These are phyloP conservation scores for Pythium aphanidermatum DNA, from an alignment of 352 stramenopile genomes.

Conservation along the genomic window DNA sequence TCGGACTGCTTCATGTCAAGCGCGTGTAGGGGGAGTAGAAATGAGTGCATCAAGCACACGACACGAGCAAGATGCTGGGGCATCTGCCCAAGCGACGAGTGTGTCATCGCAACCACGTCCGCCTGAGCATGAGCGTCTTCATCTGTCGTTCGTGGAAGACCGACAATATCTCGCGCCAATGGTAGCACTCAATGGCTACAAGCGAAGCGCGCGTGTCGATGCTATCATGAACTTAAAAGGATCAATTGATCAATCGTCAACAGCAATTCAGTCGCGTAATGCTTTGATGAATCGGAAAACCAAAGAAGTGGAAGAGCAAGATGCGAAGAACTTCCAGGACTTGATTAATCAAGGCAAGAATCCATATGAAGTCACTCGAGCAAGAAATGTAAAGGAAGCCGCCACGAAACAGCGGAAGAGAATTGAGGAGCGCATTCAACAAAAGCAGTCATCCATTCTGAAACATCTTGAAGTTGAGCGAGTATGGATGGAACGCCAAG, in stretches of 20 bases:
- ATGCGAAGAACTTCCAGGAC: constrained; percentile 38
- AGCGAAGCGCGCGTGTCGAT: constrained; percentile 33
- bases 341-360: constrained; percentile 67
- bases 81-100: not conserved
- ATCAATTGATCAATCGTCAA: constrained; percentile 40
- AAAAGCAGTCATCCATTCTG: constrained; percentile 47
- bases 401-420: constrained; percentile 27
- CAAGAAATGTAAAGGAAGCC: constrained; percentile 30
- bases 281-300: constrained; percentile 22
- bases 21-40: no score
- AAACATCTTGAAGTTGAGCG: constrained; percentile 48
- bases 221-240: constrained; percentile 56
- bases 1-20: no score
- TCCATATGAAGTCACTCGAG: constrained; percentile 66
- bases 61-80: no score
- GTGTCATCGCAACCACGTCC: constrained; percentile 8
- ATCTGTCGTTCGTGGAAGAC: constrained; percentile 42
- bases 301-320: constrained; percentile 21
- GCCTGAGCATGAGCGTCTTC: constrained; percentile 34
- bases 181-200: constrained; percentile 21
- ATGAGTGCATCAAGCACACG: no score
- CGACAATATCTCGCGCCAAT: constrained; percentile 43
- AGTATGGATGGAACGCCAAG: constrained; percentile 24
- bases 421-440: constrained; percentile 46
- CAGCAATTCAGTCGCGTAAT: constrained; percentile 42